Conservation (phyloP, 495 filamentous ascomycete genomes). For the Tuber aestivum region DNA sequence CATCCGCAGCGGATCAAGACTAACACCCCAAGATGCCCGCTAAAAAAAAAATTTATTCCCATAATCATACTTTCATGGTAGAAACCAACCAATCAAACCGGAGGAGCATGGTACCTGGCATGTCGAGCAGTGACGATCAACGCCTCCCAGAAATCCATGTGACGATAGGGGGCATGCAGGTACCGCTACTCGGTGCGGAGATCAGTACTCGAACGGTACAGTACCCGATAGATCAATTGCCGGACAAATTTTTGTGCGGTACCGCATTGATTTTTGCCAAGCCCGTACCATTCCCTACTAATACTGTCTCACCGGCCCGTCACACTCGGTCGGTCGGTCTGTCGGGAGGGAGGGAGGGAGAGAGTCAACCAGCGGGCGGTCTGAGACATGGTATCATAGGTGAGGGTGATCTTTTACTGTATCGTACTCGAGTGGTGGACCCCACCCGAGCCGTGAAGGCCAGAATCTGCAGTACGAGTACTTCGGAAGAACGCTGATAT, state of each 20-base stretch:
- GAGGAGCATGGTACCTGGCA: background rate
- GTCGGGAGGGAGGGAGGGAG: no score
- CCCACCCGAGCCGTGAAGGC: background rate
- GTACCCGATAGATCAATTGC: background rate
- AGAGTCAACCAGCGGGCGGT: background rate
- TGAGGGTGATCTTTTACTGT: no score
- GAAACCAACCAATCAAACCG: background rate
- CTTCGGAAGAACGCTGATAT: background rate
- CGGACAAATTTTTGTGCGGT: background rate
- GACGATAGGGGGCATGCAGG: background rate
- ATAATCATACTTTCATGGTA: background rate
- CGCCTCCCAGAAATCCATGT: no score
- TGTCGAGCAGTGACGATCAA: background rate
- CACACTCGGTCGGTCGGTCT: no score
- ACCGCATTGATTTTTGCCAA: background rate
- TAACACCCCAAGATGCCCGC: background rate
- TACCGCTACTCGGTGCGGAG: background rate
- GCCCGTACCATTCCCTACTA: background rate
- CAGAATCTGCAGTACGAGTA: background rate
- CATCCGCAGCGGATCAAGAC: background rate
- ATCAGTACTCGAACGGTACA: background rate
- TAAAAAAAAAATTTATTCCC: background rate
- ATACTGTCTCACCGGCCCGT: background rate
- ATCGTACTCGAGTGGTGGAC: no score
- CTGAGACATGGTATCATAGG: background rate